Percentiles rank a stretch among this genome's conserved stretches.
Evolutionary conservation across 306 rosid species (phyloP).

Genomic region (Corylus americana): DNA sequence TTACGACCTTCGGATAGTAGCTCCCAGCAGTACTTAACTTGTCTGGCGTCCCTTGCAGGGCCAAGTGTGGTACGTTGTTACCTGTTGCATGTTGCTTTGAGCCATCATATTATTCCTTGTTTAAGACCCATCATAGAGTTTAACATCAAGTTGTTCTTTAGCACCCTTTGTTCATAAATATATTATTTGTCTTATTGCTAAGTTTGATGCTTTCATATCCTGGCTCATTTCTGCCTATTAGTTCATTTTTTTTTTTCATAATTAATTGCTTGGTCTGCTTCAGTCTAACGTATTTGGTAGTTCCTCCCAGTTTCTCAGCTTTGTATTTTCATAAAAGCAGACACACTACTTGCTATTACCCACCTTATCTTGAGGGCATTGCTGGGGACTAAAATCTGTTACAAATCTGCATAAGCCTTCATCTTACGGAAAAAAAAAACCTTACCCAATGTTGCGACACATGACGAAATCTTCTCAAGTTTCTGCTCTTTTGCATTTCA

Average conservation of each 20-base stretch:
- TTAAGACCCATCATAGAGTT: conserved; percentile 9
- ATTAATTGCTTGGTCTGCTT: not conserved
- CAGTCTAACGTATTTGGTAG: not conserved
- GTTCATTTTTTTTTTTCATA: not conserved
- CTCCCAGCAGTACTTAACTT: conserved; percentile 65
- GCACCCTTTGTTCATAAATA: conserved; percentile 2
- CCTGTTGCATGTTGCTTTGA: conserved; percentile 22
- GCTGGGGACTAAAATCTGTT: not conserved
- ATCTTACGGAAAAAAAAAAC: too few species aligned
- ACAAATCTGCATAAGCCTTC: not conserved
- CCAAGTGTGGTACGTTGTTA: conserved; percentile 59
- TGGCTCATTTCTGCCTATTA: conserved; percentile 1
- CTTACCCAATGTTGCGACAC: too few species aligned
- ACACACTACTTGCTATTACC: not conserved
- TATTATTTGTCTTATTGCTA: not conserved
- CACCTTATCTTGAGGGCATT: not conserved
- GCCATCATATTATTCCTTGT: conserved; percentile 8
- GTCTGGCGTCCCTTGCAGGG: conserved; percentile 72
- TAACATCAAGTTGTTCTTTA: conserved; percentile 8
- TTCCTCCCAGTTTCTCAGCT: not conserved
- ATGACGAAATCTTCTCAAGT: not conserved
- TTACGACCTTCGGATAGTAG: conserved; percentile 41
- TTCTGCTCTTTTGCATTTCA: not conserved
- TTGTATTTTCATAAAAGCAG: not conserved
- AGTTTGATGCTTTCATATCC: conserved; percentile 1